Evolutionary conservation across 1,139 yeast species (phyloP), one percentile per base, ranked within the genome.

Genomic region (Pichia norvegensis): DNA sequence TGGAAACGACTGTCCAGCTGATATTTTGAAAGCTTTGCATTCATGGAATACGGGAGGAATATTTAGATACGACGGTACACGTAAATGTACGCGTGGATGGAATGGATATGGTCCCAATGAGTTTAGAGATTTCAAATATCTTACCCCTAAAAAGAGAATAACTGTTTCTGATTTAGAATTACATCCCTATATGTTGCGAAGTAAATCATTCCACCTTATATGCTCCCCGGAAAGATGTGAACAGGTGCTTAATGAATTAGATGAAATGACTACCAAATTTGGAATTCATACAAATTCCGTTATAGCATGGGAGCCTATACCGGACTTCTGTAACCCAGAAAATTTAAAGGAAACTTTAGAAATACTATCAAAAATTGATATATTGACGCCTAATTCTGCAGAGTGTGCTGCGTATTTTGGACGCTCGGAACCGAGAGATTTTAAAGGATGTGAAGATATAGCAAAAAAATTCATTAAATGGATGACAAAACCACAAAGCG

Each of bases 261-360:
- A 37, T 6, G 33, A 16, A 5, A 23, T 31, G 7, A 29, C 46
- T 1, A 4, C 2, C 1, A 25, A 33, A 7, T 14, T 25, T 10
- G 14, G 14, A 22, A 4, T 7, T 4, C 2, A 4, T 4, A 19
- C 22, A n/a, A 55, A 58, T 27, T 60, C 82, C 2, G 58, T 72
- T 9, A 69, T 77, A 44, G 74, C 85, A 0, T 90, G 90, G 80
- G 97, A 90, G 62, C 97, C 97, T 0, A 75, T 85, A 10, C 97
- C 97, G 0, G 84, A 80, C 47, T 76, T 75, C 22, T 86, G 95
- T 58, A 62, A 62, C 0, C 70, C 76, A 1, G 78, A 70, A 37
- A 72, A 77, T 48, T 67, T 73, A 37, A 58, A 59, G 0, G 61
- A 60, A 1, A 70, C 85, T 46, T 49, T 63, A 1, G 48, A 56